Conservation (phyloP, 208 protist species). For the Acanthamoeba sp. region DNA sequence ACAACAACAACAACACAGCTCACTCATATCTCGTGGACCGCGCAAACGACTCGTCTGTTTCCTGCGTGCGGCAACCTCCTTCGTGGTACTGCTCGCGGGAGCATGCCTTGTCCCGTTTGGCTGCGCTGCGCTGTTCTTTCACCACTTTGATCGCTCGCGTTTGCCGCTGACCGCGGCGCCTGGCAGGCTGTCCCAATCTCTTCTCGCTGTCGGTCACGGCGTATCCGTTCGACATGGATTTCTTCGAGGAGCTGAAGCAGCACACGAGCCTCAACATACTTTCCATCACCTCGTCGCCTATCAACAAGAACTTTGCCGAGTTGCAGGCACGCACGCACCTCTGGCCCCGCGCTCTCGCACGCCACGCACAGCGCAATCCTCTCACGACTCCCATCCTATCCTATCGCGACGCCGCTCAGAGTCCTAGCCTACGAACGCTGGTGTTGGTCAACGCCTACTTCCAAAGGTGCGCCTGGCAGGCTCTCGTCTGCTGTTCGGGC, state of each 20-base stretch:
- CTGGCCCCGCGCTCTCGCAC: neutral
- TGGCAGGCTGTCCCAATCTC: constrained; percentile 23
- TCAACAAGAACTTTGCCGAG: neutral
- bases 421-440: neutral
- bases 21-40: neutral
- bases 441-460: neutral
- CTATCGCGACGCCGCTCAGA: neutral
- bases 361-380: neutral
- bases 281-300: neutral
- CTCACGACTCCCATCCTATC: no score
- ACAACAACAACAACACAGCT: neutral
- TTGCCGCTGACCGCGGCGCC: neutral
- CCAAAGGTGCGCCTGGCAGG: neutral
- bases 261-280: neutral
- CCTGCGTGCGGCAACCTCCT: neutral
- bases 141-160: neutral
- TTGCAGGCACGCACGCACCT: neutral
- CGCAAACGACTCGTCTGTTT: neutral
- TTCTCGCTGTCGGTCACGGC: constrained; percentile 15
- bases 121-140: no score
- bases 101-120: no score
- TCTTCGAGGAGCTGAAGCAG: constrained; percentile 60
- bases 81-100: neutral
- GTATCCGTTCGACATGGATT: constrained; percentile 4
- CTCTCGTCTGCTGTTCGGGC: neutral